Base-by-base conservation (phyloP, 371 early-diverging fungal species). In the Choanephora cucurbitarum region DNA sequence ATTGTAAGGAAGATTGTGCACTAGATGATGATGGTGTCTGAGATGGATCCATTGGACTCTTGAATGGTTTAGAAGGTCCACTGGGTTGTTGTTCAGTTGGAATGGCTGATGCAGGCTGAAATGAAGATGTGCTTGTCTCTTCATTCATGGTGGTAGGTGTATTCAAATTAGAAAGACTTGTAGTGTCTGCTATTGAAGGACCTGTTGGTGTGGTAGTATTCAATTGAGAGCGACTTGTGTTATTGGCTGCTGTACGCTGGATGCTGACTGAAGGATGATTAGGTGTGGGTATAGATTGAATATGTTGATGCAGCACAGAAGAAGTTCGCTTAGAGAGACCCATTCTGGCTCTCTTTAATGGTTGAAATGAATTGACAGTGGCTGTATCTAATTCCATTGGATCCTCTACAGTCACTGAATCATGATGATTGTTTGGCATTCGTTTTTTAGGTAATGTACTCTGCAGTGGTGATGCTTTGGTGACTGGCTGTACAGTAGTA, bases 311-410 rank as follows among this genome's bases (percentile, higher is more conserved):
- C 22, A 58, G 19, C 3, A 49, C 19, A 19, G 45, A 28, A 11
- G 17, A n/a, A 31, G 52, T 58, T 40, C 41, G 44, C 33, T 73
- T 73, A 3, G 73, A 73, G 46, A 73, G 33, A 0, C 73, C 73
- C 14, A 73, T 60, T 8, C 70, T 55, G 1, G 58, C 53, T 44
- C 69, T 55, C 28, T 63, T 65, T 49, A 44, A 28, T n/a, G 51
- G 18, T 8, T 15, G 11, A 22, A 28, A 14, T 52, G 8, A 3
- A 40, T 15, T 6, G n/a, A 7, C 2, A 23, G 24, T 50, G 17
- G 13, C 24, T 24, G 28, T 24, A 13, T 22, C 2, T 8, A 15
- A 15, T 3, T 37, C 41, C 47, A 37, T 39, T 18, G 2, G 7
- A 15, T 56, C 49, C 1, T 55, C 32, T 1, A 19, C 21, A 32